Conservation (phyloP, 345 rosid species). For the Pistacia integerrima region DNA sequence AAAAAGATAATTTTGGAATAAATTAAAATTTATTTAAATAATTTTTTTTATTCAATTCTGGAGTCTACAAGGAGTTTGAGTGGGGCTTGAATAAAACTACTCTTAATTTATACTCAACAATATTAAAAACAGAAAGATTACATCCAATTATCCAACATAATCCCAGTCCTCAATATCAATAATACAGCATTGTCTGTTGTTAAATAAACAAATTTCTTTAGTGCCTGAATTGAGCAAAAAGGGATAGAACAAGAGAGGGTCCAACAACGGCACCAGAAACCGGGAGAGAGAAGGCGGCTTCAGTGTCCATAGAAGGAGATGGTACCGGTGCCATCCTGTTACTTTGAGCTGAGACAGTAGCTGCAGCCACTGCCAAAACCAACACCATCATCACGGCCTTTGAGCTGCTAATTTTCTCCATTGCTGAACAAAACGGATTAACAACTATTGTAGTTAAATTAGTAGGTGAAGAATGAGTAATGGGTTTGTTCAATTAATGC, state of each 20-base stretch:
- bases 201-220: background rate
- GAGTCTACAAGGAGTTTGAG: no score
- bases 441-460: no score
- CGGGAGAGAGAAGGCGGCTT: slow-evolving; percentile 9
- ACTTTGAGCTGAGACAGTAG: background rate
- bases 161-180: no score
- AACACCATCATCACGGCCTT: background rate
- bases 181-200: background rate
- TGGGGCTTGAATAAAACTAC: no score
- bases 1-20: no score
- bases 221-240: slow-evolving; percentile 24
- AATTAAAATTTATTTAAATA: no score
- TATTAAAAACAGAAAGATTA: no score
- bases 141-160: no score
- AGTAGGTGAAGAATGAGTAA: no score
- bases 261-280: slow-evolving; percentile 10
- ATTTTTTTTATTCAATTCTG: no score
- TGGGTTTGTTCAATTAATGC: no score
- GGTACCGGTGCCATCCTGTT: slow-evolving; percentile 31
- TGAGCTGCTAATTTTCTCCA: background rate
- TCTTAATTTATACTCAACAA: no score
- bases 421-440: background rate
- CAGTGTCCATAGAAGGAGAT: slow-evolving; percentile 25
- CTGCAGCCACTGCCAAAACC: slow-evolving; percentile 1
- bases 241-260: slow-evolving; percentile 18